Percentiles rank a stretch among this genome's conserved stretches.
Evolutionary conservation across 139 green algal species (phyloP).

Genomic region (Chlorella sp.): DNA sequence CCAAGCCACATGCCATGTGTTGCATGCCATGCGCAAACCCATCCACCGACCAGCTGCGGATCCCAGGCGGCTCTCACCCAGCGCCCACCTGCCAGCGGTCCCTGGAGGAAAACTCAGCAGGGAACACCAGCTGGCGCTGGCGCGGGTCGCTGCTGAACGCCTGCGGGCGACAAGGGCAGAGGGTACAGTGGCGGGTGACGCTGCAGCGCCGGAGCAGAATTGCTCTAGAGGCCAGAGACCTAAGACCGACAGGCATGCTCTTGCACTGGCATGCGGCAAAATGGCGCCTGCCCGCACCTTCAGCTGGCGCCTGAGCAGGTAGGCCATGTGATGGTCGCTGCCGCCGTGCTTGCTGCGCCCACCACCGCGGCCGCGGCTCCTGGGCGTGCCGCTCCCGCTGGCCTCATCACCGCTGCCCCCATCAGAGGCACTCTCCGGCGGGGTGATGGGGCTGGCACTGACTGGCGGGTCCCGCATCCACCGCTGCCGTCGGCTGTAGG

Average conservation of each 20-base stretch:
- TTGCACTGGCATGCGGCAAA: too few species aligned
- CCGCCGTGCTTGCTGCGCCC: not conserved
- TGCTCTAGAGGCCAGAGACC: too few species aligned
- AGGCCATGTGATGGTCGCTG: not conserved
- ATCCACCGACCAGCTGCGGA: too few species aligned
- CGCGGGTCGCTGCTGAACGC: not conserved
- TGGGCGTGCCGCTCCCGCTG: not conserved
- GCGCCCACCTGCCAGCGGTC: constrained; percentile 28
- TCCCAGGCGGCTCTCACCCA: too few species aligned
- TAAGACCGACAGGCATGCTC: too few species aligned
- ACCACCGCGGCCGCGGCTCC: not conserved
- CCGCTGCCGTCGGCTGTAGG: not conserved
- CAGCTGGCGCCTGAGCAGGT: constrained; percentile 23
- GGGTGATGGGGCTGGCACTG: not conserved
- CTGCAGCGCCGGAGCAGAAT: too few species aligned
- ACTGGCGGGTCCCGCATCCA: constrained; percentile 24
- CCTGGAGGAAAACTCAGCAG: not conserved
- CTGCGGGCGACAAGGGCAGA: not conserved
- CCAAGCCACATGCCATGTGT: not conserved
- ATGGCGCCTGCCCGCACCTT: constrained; percentile 6
- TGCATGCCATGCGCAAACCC: too few species aligned
- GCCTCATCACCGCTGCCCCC: not conserved
- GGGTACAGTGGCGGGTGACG: not conserved
- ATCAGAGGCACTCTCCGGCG: not conserved
- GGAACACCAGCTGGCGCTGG: constrained; percentile 19